These are phyloP conservation scores for Geotrichum aggregatum DNA, from an alignment of 1,139 yeast species.

Conservation along the genomic window DNA sequence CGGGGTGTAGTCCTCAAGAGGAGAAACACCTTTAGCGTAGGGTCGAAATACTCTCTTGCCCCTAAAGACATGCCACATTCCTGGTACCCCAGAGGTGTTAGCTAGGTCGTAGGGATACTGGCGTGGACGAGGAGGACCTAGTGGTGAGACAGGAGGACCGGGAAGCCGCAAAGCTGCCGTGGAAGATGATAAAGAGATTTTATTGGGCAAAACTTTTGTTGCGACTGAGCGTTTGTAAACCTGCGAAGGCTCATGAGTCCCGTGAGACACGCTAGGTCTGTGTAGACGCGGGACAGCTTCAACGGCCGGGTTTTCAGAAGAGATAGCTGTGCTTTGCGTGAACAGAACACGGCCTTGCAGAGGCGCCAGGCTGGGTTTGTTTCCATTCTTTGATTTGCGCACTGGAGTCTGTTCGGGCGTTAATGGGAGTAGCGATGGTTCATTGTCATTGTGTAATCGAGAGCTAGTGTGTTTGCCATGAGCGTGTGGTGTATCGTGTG, in stretches of 20 bases:
- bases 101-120: conserved; percentile 5
- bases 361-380: not conserved
- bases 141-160: not conserved
- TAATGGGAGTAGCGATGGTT: conserved; percentile 16
- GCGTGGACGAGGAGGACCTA: not conserved
- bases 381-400: not conserved
- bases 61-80: conserved; percentile 42
- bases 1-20: conserved; percentile 14
- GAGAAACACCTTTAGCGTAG: conserved; percentile 28
- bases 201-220: too few species aligned
- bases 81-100: conserved; percentile 24
- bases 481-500: too few species aligned
- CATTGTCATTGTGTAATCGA: not conserved
- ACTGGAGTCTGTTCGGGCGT: conserved; percentile 24
- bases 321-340: not conserved
- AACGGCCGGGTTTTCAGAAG: too few species aligned
- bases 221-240: too few species aligned
- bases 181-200: too few species aligned
- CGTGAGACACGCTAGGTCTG: conserved; percentile 3
- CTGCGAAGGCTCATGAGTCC: not conserved
- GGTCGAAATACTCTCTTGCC: conserved; percentile 41
- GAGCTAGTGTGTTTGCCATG: too few species aligned
- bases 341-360: not conserved
- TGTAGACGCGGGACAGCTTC: not conserved
- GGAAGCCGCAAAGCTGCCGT: not conserved